These are phyloP conservation scores for Cymbopogon citratus DNA, from an alignment of 176 grass and related monocot genomes.

Conservation along the genomic window DNA sequence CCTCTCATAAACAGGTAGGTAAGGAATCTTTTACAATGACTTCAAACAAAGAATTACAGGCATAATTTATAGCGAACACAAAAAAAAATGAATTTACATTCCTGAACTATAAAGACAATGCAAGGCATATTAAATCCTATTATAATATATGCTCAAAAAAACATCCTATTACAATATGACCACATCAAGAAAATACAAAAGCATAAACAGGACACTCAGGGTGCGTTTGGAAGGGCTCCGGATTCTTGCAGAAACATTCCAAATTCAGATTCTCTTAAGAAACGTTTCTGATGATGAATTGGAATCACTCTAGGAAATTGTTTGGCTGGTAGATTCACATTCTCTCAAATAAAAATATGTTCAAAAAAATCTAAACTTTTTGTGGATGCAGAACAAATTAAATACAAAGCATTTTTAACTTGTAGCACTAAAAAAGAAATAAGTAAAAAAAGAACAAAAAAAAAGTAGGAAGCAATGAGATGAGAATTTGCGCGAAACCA, in stretches of 20 bases:
- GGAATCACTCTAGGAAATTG: too few relatives aligned
- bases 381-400: neutral
- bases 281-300: too few relatives aligned
- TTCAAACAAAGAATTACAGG: neutral
- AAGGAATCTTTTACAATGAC: neutral
- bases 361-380: too few relatives aligned
- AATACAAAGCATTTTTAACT: neutral
- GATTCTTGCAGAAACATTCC: too few relatives aligned
- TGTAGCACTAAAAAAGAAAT: neutral
- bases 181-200: neutral
- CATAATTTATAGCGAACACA: neutral
- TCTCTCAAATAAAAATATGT: too few relatives aligned
- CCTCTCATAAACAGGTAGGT: neutral
- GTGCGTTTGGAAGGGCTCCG: too few relatives aligned
- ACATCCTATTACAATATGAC: conserved; percentile 1
- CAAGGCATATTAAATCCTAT: neutral
- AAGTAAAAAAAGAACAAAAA: neutral
- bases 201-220: neutral
- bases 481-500: neutral
- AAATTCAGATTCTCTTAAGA: too few relatives aligned
- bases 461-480: neutral
- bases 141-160: too few relatives aligned
- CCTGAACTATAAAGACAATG: neutral
- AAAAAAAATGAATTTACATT: neutral
- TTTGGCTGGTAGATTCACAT: too few relatives aligned